Base-by-base conservation (phyloP, 345 rosid species). In the Lumnitzera littorea region DNA sequence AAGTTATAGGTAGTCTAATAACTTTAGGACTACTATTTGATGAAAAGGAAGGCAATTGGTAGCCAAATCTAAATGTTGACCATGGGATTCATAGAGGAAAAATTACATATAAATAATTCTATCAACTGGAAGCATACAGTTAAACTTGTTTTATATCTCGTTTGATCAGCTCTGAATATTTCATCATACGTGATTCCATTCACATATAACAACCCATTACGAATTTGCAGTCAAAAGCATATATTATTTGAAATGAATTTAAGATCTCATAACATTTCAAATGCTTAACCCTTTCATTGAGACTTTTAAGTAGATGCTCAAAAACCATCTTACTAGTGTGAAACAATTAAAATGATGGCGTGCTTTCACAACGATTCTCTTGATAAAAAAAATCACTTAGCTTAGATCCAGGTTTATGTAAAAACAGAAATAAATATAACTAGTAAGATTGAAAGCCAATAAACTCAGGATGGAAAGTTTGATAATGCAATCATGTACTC, bases 281-380 rank as follows among this genome's bases (percentile, higher is more conserved):
- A 36, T 20, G 20, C 1, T 1, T 20, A 20, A 36, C 9, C 43
- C 43, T 36, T 9, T 36, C 3, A 36, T 36, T 36, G 43, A 36
- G 43, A 36, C 43, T 36, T 9, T 20, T 9, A 36, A 0, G 11
- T 36, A 5, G 43, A 36, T 36, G 43, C 43, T 36, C 43, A 36
- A 36, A 20, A 52, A 52, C 12, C 1, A 15, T 31, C 6, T 9
- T 61, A 12, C 16, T 23, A 13, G 10, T 27, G 15, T 13, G 46
- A 10, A 46, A 17, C 51, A n/a, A 2, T 15, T 3, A 58, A 23
- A 6, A 4, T 10, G 7, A 15, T 49, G 29, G 11, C 97, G 91
- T 60, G 79, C 89, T 57, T 74, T 85, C 1, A 96, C 97, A 51
- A 91, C 96, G 56, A 91, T 71, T 68, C 97, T 84, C 65, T 91